Percentiles rank a stretch among this genome's conserved stretches.
phyloP scores from a whole-genome alignment of 2,329 filamentous ascomycete species.

The Escovopsis sp. region DNA sequence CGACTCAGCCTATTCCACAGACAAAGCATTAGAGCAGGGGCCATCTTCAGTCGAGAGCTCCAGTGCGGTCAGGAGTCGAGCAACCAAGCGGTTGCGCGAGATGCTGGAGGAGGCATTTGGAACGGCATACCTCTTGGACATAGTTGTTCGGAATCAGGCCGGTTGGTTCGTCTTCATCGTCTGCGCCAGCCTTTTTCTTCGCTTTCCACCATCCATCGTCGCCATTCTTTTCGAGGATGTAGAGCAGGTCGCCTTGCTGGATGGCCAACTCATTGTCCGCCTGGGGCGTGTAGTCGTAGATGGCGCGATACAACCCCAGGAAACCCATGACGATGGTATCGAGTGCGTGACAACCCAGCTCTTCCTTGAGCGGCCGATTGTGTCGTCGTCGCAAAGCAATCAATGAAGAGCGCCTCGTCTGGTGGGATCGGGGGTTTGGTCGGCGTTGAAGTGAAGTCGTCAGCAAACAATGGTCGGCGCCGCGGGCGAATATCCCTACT shows the following conservation, averaged over 20 bases:
- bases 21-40: background rate
- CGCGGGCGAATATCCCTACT: background rate
- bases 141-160: slow-evolving; percentile 92
- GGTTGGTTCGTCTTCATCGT: slow-evolving; percentile 82
- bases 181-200: slow-evolving; percentile 72
- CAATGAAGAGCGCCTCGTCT: slow-evolving; percentile 4
- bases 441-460: slow-evolving; percentile 2
- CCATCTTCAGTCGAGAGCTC: too few species aligned
- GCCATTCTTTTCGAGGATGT: slow-evolving; percentile 66
- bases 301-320: slow-evolving; percentile 73
- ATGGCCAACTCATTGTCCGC: slow-evolving; percentile 75
- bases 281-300: slow-evolving; percentile 88
- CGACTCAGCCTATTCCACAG: slow-evolving; percentile 1
- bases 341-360: slow-evolving; percentile 10
- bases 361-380: slow-evolving; percentile 7
- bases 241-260: slow-evolving; percentile 74
- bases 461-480: slow-evolving; percentile 1
- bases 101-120: slow-evolving; percentile 16
- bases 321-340: slow-evolving; percentile 56
- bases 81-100: too few species aligned
- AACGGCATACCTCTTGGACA: slow-evolving; percentile 58
- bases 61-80: too few species aligned
- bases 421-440: background rate
- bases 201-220: slow-evolving; percentile 89
- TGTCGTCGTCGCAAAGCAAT: slow-evolving; percentile 3